Base-by-base conservation (phyloP, 169 alveolate species). In the Cryptosporidium sp. region DNA sequence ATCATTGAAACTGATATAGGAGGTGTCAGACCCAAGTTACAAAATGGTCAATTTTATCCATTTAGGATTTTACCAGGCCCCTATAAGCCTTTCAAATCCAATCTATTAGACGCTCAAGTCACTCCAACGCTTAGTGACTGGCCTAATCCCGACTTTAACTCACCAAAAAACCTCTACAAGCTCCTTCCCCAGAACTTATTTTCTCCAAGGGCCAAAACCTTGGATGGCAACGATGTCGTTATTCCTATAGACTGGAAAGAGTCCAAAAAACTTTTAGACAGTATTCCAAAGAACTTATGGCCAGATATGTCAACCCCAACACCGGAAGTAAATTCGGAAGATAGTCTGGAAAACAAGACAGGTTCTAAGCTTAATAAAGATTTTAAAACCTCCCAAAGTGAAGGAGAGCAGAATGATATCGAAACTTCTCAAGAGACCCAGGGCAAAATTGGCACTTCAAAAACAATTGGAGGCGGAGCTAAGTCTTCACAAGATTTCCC, bases 61-160 rank as follows among this genome's bases (percentile, higher is more conserved):
- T 80, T 80, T 59, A 80, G 62, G 33, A 80, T 80, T 14, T 26
- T 43, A 4, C 89, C 73, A 43, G 89, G 89, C 1, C 89, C 89
- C 12, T 80, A 41, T 48, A 61, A 23, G 16, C 68, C 89, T 9
- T 65, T 61, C 52, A 62, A 62, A 6, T 3, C 52, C 7, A 45
- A 37, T 43, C 21, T 41, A 9, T 7, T 41, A 37, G 16, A 45
- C 51, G 1, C 80, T 29, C 10, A 67, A 23, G 37, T n/a, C 9
- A 65, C 55, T 14, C 89, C 89, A 16, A 26, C 65, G 3, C 37
- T 43, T 37, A 67, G 74, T 29, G 68, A 80, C 26, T 80, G 89
- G 89, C 80, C 80, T 3, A 59, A 23, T 2, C 89, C 89, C 3
- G 65, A 80, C 16, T 29, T 16, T 8, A 23, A 41, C 5, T 59